Conservation (phyloP, 1,284 basidiomycete genomes). For the Cystobasidiaceae sp. region DNA sequence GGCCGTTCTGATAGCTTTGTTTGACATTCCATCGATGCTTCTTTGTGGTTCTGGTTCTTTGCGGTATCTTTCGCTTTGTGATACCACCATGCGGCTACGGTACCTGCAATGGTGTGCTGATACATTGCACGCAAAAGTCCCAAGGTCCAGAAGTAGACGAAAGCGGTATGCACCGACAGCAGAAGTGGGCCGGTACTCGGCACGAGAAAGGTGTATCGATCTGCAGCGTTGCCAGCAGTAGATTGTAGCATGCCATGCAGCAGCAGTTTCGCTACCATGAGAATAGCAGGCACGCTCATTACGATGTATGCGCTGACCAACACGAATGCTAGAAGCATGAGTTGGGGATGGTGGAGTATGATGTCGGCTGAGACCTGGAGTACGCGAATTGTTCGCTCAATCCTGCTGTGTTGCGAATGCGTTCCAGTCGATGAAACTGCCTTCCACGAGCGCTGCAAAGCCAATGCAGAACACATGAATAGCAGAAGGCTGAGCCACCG, state of each 20-base stretch:
- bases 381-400: conserved; percentile 25
- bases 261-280: conserved; percentile 20
- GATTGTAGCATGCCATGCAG: conserved; percentile 2
- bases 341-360: conserved; percentile 8
- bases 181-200: conserved; percentile 3
- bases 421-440: neutral
- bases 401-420: neutral
- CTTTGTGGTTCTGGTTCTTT: neutral
- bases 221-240: neutral
- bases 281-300: neutral
- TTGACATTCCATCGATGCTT: too few relatives aligned
- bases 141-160: conserved; percentile 28
- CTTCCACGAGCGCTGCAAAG: conserved; percentile 8
- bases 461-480: neutral
- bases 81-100: conserved; percentile 25
- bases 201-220: neutral
- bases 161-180: conserved; percentile 7
- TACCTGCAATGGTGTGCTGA: conserved; percentile 19
- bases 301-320: conserved; percentile 3
- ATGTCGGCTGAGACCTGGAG: conserved; percentile 14
- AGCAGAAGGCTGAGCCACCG: neutral
- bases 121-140: conserved; percentile 12
- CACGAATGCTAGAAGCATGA: neutral
- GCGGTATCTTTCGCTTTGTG: neutral
- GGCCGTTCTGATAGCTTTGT: too few relatives aligned